Conservation (phyloP, 2,329 filamentous ascomycete genomes). For the Talaromyces sp. region DNA sequence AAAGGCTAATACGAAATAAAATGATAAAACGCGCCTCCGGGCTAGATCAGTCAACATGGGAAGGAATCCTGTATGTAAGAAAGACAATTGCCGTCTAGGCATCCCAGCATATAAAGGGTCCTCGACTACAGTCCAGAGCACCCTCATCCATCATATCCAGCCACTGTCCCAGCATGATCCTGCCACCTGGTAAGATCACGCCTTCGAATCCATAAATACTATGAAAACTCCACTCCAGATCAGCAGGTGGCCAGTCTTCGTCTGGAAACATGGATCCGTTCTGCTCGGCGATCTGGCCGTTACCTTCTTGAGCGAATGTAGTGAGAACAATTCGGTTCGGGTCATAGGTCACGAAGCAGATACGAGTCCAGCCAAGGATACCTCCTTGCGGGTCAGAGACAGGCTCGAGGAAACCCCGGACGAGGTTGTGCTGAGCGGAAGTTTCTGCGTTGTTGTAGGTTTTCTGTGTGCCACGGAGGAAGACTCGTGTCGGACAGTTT, state of each 20-base stretch:
- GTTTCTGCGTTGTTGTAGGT: conserved; percentile 9
- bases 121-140: conserved; percentile 11
- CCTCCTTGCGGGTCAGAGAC: conserved; percentile 20
- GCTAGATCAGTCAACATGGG: background rate
- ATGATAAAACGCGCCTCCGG: background rate
- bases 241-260: conserved; percentile 13
- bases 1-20: background rate
- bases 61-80: background rate
- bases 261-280: conserved; percentile 1
- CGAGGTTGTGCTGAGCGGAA: conserved; percentile 6
- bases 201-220: conserved; percentile 44
- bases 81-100: background rate
- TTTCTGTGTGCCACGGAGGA: conserved; percentile 22
- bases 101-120: conserved; percentile 30
- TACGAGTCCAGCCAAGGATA: conserved; percentile 30
- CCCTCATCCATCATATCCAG: conserved; percentile 20
- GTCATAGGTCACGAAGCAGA: conserved; percentile 32
- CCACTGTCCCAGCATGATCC: conserved; percentile 47
- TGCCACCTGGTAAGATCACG: conserved; percentile 40
- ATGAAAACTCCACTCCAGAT: conserved; percentile 18
- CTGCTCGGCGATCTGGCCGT: background rate
- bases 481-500: conserved; percentile 9
- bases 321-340: conserved; percentile 15
- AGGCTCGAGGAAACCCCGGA: conserved; percentile 32
- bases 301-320: conserved; percentile 14